These are phyloP conservation scores for Suhomyces bolitotheri DNA, from an alignment of 1,139 yeast species.

Conservation along the genomic window DNA sequence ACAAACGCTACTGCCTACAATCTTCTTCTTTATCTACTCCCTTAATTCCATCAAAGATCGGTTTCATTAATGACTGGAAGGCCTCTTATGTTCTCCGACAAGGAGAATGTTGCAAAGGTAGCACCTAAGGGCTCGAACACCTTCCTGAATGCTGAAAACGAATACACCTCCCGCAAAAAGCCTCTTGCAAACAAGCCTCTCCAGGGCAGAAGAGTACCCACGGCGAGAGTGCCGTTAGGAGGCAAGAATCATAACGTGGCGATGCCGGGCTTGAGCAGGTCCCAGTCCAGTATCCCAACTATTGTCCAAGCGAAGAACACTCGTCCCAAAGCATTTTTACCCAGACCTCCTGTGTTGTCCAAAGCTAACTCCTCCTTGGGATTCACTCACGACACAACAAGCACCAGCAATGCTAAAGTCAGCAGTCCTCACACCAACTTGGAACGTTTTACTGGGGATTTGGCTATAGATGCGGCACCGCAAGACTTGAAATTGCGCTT, in stretches of 20 bases:
- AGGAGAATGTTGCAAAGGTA: constrained; percentile 13
- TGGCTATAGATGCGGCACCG: background rate
- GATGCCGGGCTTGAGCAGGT: constrained; percentile 34
- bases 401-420: background rate
- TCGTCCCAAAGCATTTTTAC: constrained; percentile 13
- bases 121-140: constrained; percentile 4
- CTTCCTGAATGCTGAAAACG: constrained; percentile 8
- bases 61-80: constrained; percentile 1
- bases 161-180: constrained; percentile 4
- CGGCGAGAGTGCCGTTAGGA: constrained; percentile 47
- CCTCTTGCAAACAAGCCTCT: constrained; percentile 6
- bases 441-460: background rate
- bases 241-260: constrained; percentile 47
- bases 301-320: background rate
- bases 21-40: no score
- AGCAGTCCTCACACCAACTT: background rate
- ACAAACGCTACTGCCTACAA: no score
- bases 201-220: constrained; percentile 7
- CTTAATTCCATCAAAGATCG: background rate
- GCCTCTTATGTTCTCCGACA: constrained; percentile 12
- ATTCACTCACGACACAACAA: constrained; percentile 22
- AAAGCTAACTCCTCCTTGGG: constrained; percentile 46
- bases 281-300: constrained; percentile 29
- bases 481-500: background rate
- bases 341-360: constrained; percentile 28